A percentile compares a stretch with the other conserved stretches of the same genome.
Evolutionary conservation across 73 alveolate species (phyloP).

Genomic region (Blepharisma stoltei): DNA sequence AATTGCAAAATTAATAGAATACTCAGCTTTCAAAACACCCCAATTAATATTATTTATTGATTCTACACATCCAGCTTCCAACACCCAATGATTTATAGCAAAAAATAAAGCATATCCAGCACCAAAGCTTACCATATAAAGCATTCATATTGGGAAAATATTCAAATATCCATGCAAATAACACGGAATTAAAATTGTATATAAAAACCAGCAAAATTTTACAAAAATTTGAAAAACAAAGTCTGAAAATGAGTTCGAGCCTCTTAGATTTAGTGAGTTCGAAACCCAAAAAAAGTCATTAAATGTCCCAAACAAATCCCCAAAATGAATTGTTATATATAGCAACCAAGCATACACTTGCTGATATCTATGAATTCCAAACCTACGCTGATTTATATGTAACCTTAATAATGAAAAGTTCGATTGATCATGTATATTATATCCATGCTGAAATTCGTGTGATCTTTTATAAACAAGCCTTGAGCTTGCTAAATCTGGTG

Average conservation of each 20-base stretch:
- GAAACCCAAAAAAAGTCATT: conserved; percentile 41
- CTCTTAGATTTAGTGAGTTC: conserved; percentile 38
- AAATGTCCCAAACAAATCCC: conserved; percentile 36
- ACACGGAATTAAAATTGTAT: conserved; percentile 27
- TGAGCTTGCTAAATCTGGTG: conserved; percentile 30
- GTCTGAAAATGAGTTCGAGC: conserved; percentile 23
- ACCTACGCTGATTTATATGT: conserved; percentile 27
- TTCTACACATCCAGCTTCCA: conserved; percentile 36
- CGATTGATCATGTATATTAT: conserved; percentile 32
- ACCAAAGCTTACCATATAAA: conserved; percentile 25
- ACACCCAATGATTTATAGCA: conserved; percentile 44
- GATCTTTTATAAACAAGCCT: conserved; percentile 33
- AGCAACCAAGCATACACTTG: conserved; percentile 24
- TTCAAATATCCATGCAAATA: conserved; percentile 30
- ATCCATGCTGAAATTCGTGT: conserved; percentile 44
- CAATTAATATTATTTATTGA: conserved; percentile 33
- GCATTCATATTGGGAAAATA: conserved; percentile 33
- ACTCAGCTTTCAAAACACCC: conserved; percentile 37
- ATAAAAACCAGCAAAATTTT: conserved; percentile 8
- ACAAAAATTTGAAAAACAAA: conserved; percentile 27
- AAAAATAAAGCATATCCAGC: conserved; percentile 34
- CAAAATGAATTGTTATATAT: conserved; percentile 32
- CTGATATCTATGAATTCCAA: conserved; percentile 30
- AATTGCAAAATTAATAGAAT: conserved; percentile 34
- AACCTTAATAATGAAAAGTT: conserved; percentile 35